A percentile compares a stretch with the other conserved stretches of the same genome.
Conservation (phyloP, 179 eudicot genomes). For the Spinacia oleracea region DNA sequence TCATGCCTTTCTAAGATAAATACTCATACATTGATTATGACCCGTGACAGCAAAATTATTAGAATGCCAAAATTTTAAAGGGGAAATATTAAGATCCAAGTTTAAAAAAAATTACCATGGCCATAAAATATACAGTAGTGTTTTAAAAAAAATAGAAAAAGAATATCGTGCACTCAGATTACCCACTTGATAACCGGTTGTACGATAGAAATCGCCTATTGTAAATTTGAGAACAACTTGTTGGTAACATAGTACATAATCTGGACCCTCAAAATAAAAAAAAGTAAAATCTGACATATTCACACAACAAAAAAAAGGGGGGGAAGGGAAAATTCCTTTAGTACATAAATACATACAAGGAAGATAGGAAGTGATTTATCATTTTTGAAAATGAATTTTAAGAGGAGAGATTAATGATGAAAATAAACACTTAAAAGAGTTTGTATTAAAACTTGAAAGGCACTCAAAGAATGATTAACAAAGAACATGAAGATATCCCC, state of each 20-base stretch:
- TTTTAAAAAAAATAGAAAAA: not conserved
- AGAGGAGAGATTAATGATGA: not conserved
- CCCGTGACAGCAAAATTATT: constrained; percentile 33
- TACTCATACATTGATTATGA: constrained; percentile 7
- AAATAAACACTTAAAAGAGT: not conserved
- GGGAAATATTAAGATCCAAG: not conserved
- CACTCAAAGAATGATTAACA: constrained; percentile 24
- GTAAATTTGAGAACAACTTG: not conserved
- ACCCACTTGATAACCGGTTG: not conserved
- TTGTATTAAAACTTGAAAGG: constrained; percentile 7
- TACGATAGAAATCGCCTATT: too few relatives aligned
- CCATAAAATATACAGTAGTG: too few relatives aligned
- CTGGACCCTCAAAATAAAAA: not conserved
- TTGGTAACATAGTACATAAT: not conserved
- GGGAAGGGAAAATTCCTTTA: not conserved
- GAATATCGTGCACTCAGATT: too few relatives aligned
- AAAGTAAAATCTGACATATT: too few relatives aligned
- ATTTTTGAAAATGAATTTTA: too few relatives aligned
- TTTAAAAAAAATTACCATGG: not conserved
- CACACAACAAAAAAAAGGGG: not conserved
- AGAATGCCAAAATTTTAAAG: not conserved
- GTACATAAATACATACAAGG: not conserved
- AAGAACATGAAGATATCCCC: not conserved
- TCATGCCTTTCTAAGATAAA: constrained; percentile 17
- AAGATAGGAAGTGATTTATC: not conserved